Conservation (phyloP, 805 yeast species). For the Candida silvicultrix region DNA sequence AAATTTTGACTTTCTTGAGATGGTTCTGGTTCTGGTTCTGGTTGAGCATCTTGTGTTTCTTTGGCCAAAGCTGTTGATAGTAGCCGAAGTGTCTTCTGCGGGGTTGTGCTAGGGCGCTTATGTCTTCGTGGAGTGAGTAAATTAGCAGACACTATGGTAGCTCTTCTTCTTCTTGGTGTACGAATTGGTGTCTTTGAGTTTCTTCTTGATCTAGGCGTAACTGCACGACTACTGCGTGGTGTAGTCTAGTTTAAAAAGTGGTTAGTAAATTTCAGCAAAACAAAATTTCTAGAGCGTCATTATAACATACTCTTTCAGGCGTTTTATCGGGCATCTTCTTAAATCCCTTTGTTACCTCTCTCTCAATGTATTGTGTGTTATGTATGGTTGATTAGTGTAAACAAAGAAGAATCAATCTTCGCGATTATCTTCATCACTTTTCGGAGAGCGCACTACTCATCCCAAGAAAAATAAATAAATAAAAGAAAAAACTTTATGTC, state of each 20-base stretch:
- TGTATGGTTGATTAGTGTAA: no score
- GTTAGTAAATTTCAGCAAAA: no score
- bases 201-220: conserved; percentile 11
- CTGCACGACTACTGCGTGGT: not conserved
- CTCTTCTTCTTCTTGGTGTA: conserved; percentile 20
- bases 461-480: not conserved
- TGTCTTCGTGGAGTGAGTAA: conserved; percentile 17
- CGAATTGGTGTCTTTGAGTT: conserved; percentile 17
- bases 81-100: conserved; percentile 15
- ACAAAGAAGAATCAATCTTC: not conserved
- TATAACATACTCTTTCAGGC: not conserved
- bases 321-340: not conserved
- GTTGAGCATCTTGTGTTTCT: not conserved
- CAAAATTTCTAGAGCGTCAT: no score
- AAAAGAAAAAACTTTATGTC: not conserved
- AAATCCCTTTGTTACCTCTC: no score
- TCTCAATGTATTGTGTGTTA: no score
- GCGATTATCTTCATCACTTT: conserved; percentile 1
- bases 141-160: conserved; percentile 16
- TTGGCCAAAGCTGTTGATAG: conserved; percentile 18
- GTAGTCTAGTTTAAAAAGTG: no score
- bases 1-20: no score
- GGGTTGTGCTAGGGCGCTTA: conserved; percentile 13
- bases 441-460: not conserved
- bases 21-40: no score